Percentiles rank a stretch among this genome's conserved stretches.
phyloP scores from a whole-genome alignment of 2,329 filamentous ascomycete species.

The Aspergillus pseudonomiae region DNA sequence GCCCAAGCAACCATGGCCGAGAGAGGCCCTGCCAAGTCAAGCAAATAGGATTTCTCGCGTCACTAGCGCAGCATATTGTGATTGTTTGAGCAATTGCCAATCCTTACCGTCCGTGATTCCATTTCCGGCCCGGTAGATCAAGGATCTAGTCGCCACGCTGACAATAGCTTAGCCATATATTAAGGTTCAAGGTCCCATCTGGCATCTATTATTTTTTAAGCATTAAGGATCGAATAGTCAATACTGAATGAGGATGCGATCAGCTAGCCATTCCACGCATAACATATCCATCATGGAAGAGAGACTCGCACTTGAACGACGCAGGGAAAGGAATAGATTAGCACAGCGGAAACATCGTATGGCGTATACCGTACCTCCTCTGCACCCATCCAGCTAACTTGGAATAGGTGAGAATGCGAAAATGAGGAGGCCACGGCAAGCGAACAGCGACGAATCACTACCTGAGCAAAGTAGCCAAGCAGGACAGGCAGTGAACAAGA shows the following conservation, averaged over 20 bases:
- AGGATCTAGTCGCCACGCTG: conserved; percentile 4
- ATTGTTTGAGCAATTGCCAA: background rate
- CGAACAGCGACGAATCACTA: background rate
- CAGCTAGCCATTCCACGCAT: background rate
- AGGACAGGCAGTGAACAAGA: background rate
- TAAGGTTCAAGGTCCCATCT: background rate
- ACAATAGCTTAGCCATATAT: background rate
- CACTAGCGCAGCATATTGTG: background rate
- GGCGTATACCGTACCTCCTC: background rate
- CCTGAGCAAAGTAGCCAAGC: background rate
- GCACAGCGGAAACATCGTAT: conserved; percentile 8
- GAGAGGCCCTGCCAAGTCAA: background rate
- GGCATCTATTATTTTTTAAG: background rate
- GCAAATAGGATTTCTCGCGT: background rate
- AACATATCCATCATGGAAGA: conserved; percentile 3
- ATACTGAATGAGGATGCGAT: background rate
- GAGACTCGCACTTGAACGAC: conserved; percentile 1
- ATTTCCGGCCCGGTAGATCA: conserved; percentile 4
- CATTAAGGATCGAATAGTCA: background rate
- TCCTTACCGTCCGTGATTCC: background rate
- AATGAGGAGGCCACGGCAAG: background rate
- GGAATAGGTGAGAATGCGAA: background rate
- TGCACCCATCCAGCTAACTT: background rate
- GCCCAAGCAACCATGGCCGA: background rate
- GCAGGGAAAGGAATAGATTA: conserved; percentile 5